phyloP scores from a whole-genome alignment of 306 rosid species.

The Cicer judaicum region DNA sequence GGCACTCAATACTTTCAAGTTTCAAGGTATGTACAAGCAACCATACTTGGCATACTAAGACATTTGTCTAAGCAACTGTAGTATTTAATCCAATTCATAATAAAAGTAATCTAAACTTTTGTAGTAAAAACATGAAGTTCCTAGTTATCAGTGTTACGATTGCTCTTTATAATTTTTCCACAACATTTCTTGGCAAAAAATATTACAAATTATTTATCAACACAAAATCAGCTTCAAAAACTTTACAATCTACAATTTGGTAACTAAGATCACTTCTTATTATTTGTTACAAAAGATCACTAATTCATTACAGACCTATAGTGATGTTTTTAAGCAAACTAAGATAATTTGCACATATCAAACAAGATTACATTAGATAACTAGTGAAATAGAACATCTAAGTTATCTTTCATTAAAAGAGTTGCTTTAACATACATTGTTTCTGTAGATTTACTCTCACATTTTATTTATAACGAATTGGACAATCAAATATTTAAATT shows the following conservation, averaged over 20 bases:
- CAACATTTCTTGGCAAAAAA: conserved; percentile 16
- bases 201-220: conserved; percentile 26
- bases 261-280: conserved; percentile 33
- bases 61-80: conserved; percentile 28
- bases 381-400: conserved; percentile 14
- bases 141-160: conserved; percentile 5
- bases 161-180: conserved; percentile 3
- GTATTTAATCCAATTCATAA: conserved; percentile 15
- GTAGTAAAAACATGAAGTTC: conserved; percentile 3
- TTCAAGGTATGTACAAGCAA: conserved; percentile 32
- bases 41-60: conserved; percentile 10
- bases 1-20: conserved; percentile 39
- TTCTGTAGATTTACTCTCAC: conserved; percentile 32
- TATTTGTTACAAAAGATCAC: conserved; percentile 4
- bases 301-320: not conserved
- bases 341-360: conserved; percentile 14
- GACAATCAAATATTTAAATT: conserved; percentile 34
- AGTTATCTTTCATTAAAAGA: conserved; percentile 34
- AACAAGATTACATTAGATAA: conserved; percentile 6
- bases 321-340: conserved; percentile 33
- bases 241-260: conserved; percentile 22
- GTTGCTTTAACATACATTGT: conserved; percentile 32
- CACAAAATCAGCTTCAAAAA: conserved; percentile 13
- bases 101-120: conserved; percentile 20
- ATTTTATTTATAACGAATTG: not conserved